Evolutionary conservation across 2,329 filamentous ascomycete genomes (phyloP).

Genomic region (Aspergillus aculeatinus): DNA sequence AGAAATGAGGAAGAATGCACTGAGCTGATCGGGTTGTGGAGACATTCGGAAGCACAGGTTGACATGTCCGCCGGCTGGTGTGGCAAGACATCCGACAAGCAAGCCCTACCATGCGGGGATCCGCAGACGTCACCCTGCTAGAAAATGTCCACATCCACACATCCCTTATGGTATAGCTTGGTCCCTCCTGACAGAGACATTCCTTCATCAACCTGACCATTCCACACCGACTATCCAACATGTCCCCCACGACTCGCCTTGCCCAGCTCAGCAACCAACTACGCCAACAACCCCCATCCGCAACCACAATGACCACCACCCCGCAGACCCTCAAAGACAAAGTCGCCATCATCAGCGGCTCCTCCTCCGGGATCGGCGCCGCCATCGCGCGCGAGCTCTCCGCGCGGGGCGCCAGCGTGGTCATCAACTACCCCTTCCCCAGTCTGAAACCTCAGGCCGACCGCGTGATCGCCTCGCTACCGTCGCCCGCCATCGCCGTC

Average conservation of each 20-base stretch:
- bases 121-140: too few species aligned
- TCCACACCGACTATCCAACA: background rate
- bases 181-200: too few species aligned
- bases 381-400: constrained; percentile 40
- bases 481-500: constrained; percentile 38
- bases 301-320: background rate
- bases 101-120: too few species aligned
- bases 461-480: constrained; percentile 27
- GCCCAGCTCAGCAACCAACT: background rate
- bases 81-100: too few species aligned
- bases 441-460: constrained; percentile 28
- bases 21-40: background rate
- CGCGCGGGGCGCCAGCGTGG: constrained; percentile 48
- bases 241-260: background rate
- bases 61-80: too few species aligned
- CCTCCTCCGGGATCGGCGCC: constrained; percentile 25
- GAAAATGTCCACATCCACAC: too few species aligned
- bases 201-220: too few species aligned
- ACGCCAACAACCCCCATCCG: background rate
- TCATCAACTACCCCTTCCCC: constrained; percentile 51
- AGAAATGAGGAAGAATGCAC: too few species aligned
- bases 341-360: constrained; percentile 28
- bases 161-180: too few species aligned
- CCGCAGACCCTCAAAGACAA: constrained; percentile 12
- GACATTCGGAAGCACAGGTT: background rate